Evolutionary conservation across 345 rosid genomes (phyloP).

Genomic region (Moringa oleifera): DNA sequence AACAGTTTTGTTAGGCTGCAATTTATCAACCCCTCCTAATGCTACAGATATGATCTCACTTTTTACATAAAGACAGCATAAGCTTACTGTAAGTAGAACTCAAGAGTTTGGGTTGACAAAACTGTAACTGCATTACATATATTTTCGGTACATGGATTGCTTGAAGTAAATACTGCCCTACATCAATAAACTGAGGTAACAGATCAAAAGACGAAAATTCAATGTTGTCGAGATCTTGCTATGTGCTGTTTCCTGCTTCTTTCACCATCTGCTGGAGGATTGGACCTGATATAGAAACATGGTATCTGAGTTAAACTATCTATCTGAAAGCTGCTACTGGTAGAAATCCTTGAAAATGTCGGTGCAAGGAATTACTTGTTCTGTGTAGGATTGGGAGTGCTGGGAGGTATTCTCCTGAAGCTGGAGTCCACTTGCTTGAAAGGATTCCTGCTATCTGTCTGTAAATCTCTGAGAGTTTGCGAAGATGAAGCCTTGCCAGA

Average conservation of each 20-base stretch:
- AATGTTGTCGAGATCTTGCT: slow-evolving; percentile 16
- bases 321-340: slow-evolving; percentile 9
- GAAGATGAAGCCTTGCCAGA: slow-evolving; percentile 22
- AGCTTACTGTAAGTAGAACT: slow-evolving; percentile 10
- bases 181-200: background rate
- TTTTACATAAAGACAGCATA: background rate
- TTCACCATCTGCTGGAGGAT: slow-evolving; percentile 20
- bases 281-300: slow-evolving; percentile 29
- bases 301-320: slow-evolving; percentile 10
- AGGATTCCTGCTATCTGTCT: slow-evolving; percentile 27
- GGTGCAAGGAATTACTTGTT: slow-evolving; percentile 45
- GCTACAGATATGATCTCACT: background rate
- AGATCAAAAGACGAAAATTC: background rate
- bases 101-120: background rate
- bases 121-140: slow-evolving; percentile 5
- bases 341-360: slow-evolving; percentile 12
- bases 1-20: background rate
- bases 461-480: slow-evolving; percentile 29
- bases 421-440: slow-evolving; percentile 42
- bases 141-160: slow-evolving; percentile 9
- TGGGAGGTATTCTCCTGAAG: slow-evolving; percentile 65
- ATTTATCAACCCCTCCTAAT: background rate
- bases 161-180: slow-evolving; percentile 7
- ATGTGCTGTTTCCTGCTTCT: slow-evolving; percentile 20
- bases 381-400: slow-evolving; percentile 63